Evolutionary conservation across 331 rosid species (phyloP).

Genomic region (Quercus lobata): DNA sequence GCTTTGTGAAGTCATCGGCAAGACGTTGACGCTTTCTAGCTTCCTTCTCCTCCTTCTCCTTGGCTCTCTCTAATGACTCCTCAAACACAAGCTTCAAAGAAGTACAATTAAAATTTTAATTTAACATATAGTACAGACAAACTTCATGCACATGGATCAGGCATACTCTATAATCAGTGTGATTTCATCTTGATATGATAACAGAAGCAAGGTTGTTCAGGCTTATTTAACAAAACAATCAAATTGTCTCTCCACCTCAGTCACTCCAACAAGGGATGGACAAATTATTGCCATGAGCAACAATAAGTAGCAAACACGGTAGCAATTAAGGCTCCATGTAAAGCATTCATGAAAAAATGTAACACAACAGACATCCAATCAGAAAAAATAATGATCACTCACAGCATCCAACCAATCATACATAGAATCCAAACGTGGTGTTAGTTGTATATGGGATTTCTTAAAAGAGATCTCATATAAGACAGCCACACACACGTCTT

Average conservation of each 20-base stretch:
- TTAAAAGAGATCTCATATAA: too few species aligned
- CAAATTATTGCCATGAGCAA: background rate
- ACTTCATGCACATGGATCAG: background rate
- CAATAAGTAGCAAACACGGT: background rate
- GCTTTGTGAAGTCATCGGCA: conserved; percentile 81
- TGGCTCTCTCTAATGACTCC: conserved; percentile 83
- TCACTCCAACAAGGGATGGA: background rate
- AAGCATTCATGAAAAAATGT: background rate
- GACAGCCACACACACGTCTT: too few species aligned
- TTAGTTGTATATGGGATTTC: too few species aligned
- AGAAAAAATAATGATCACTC: too few species aligned
- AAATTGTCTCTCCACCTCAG: background rate
- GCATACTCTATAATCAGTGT: background rate
- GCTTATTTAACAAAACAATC: background rate
- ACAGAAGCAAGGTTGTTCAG: background rate
- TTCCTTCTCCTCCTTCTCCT: conserved; percentile 98
- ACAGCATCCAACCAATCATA: too few species aligned
- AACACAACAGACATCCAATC: background rate
- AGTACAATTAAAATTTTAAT: conserved; percentile 7
- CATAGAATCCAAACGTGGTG: too few species aligned
- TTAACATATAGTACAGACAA: background rate
- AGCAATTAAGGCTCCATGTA: background rate
- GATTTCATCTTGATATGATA: background rate
- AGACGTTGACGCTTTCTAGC: conserved; percentile 95
- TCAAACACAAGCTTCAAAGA: conserved; percentile 69